Percentiles rank a stretch among this genome's conserved stretches.
phyloP scores from a whole-genome alignment of 1,139 yeast species.

The Yamadazyma spencermartinsiae region DNA sequence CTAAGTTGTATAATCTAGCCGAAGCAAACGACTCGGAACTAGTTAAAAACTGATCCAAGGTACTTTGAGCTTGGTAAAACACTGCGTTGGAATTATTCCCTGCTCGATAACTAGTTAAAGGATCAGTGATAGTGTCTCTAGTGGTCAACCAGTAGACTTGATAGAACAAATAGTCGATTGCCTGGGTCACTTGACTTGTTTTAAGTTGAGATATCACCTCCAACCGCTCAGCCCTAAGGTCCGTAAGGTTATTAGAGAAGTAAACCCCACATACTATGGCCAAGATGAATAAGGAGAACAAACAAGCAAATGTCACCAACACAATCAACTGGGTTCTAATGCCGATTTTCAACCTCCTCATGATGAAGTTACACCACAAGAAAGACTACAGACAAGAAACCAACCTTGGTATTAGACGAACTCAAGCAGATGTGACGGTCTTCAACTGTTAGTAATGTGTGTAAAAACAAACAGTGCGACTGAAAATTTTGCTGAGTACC shows the following conservation, averaged over 20 bases:
- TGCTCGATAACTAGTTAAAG: constrained; percentile 64
- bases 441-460: neutral
- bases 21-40: constrained; percentile 65
- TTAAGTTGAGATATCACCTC: constrained; percentile 79
- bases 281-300: constrained; percentile 70
- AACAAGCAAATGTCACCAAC: constrained; percentile 75
- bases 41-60: constrained; percentile 59
- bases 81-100: constrained; percentile 60
- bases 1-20: constrained; percentile 67
- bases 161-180: constrained; percentile 60
- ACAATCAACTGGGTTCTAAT: constrained; percentile 73
- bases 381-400: no score
- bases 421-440: neutral
- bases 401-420: no score
- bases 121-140: constrained; percentile 57
- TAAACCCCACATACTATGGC: constrained; percentile 82
- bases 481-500: neutral
- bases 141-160: constrained; percentile 72
- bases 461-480: constrained; percentile 1
- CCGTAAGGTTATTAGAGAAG: constrained; percentile 63
- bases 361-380: constrained; percentile 9
- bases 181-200: constrained; percentile 75
- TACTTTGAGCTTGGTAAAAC: constrained; percentile 39
- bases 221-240: constrained; percentile 67
- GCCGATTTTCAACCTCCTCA: constrained; percentile 51